Conservation (phyloP, 306 rosid genomes). For the Macrotyloma uniflorum region DNA sequence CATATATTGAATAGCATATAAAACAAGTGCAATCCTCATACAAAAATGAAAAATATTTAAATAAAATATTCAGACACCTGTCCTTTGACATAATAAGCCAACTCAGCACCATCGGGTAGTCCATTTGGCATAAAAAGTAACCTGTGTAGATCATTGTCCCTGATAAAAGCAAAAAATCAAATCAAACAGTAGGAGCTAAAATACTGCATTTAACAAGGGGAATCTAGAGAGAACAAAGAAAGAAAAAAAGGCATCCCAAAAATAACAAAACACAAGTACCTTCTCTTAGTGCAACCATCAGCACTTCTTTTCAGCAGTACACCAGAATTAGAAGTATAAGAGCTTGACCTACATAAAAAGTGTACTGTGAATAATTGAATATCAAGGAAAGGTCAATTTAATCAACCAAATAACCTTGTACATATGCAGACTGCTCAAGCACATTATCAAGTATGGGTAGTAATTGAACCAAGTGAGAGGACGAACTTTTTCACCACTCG, state of each 20-base stretch:
- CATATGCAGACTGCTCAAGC: constrained; percentile 29
- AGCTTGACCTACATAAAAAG: constrained; percentile 58
- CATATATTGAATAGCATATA: constrained; percentile 17
- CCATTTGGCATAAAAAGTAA: constrained; percentile 96
- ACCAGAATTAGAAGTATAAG: constrained; percentile 44
- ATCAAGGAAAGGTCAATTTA: constrained; percentile 26
- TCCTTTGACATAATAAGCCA: constrained; percentile 94
- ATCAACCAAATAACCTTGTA: constrained; percentile 27
- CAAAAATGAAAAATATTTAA: constrained; percentile 33
- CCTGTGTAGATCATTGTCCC: constrained; percentile 95
- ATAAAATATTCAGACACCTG: constrained; percentile 61
- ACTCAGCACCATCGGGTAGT: constrained; percentile 96
- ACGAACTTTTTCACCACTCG: constrained; percentile 54
- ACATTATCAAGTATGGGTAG: constrained; percentile 29
- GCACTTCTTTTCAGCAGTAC: constrained; percentile 58
- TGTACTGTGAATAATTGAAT: not conserved
- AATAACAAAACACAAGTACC: constrained; percentile 49
- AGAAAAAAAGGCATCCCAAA: constrained; percentile 26
- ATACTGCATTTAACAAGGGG: constrained; percentile 15
- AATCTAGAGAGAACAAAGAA: constrained; percentile 18
- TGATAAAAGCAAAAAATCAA: constrained; percentile 42
- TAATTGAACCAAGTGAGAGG: constrained; percentile 39
- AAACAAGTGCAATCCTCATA: constrained; percentile 10
- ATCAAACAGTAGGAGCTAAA: constrained; percentile 26
- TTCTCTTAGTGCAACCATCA: constrained; percentile 82